A percentile compares a stretch with the other conserved stretches of the same genome.
These are phyloP conservation scores for Podospora tetraspora DNA, from an alignment of 495 filamentous ascomycete species.

Conservation along the genomic window DNA sequence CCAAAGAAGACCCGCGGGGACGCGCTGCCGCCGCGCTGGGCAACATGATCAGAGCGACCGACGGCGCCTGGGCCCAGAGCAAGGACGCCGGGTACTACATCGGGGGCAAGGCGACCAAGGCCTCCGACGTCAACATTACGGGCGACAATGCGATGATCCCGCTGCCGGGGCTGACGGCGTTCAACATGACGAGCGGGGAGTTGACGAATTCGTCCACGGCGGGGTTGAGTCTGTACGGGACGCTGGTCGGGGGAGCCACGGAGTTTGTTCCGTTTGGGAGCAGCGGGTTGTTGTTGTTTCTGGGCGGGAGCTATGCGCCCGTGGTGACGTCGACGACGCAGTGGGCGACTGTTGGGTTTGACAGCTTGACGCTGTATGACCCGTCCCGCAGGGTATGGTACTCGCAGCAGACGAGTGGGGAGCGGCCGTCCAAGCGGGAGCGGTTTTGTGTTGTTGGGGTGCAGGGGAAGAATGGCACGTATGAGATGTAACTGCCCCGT, in stretches of 20 bases:
- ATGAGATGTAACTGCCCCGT: neutral
- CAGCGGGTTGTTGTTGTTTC: slow-evolving; percentile 30
- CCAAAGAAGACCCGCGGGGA: slow-evolving; percentile 24
- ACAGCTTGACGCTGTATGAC: slow-evolving; percentile 26
- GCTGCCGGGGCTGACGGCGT: slow-evolving; percentile 28
- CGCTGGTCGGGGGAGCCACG: slow-evolving; percentile 28
- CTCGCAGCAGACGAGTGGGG: slow-evolving; percentile 28
- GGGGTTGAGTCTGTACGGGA: slow-evolving; percentile 25
- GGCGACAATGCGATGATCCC: slow-evolving; percentile 18
- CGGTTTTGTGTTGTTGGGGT: slow-evolving; percentile 33
- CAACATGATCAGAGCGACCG: neutral
- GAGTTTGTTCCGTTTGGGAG: slow-evolving; percentile 33
- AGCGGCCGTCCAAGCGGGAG: slow-evolving; percentile 20
- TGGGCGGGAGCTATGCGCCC: slow-evolving; percentile 28
- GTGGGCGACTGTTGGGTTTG: slow-evolving; percentile 21
- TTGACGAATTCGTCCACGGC: slow-evolving; percentile 29
- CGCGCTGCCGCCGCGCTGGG: slow-evolving; percentile 22
- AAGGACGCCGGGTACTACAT: slow-evolving; percentile 23
- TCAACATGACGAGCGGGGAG: slow-evolving; percentile 31
- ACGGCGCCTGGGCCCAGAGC: slow-evolving; percentile 1
- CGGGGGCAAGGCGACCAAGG: slow-evolving; percentile 25
- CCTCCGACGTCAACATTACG: slow-evolving; percentile 23
- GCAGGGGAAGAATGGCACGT: slow-evolving; percentile 19
- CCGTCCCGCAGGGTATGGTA: slow-evolving; percentile 32
- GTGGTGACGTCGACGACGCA: slow-evolving; percentile 10